These are phyloP conservation scores for Curvularia hawaiiensis DNA, from an alignment of 2,329 filamentous ascomycete species.

Conservation along the genomic window DNA sequence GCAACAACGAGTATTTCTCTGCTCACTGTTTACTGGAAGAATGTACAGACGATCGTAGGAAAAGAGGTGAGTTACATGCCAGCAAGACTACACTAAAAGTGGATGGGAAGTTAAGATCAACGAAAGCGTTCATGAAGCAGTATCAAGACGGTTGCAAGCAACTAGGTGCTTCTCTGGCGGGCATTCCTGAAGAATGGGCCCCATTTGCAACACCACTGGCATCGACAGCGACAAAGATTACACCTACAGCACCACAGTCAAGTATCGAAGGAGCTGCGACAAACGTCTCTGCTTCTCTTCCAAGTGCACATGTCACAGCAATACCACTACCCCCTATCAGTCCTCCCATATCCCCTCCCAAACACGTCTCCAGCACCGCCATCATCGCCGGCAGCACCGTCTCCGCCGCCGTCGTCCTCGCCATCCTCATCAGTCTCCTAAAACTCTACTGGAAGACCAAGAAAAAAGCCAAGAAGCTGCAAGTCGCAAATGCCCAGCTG, in stretches of 20 bases:
- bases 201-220: neutral
- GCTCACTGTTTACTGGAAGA: slow-evolving; percentile 12
- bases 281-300: neutral
- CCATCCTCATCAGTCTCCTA: slow-evolving; percentile 2
- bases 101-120: slow-evolving; percentile 5
- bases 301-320: slow-evolving; percentile 11
- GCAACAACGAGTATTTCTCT: slow-evolving; percentile 9
- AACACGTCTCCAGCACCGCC: neutral
- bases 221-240: neutral
- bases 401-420: neutral
- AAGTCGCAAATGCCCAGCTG: slow-evolving; percentile 11
- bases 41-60: slow-evolving; percentile 7
- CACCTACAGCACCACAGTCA: neutral
- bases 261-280: neutral
- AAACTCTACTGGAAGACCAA: slow-evolving; percentile 12
- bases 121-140: slow-evolving; percentile 11
- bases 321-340: neutral
- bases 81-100: neutral
- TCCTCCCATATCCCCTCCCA: neutral
- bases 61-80: slow-evolving; percentile 7
- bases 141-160: slow-evolving; percentile 8
- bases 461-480: slow-evolving; percentile 13
- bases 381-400: slow-evolving; percentile 3
- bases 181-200: slow-evolving; percentile 13
- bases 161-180: neutral